phyloP scores from a whole-genome alignment of 306 rosid genomes.

The Cucurbita pepo region DNA sequence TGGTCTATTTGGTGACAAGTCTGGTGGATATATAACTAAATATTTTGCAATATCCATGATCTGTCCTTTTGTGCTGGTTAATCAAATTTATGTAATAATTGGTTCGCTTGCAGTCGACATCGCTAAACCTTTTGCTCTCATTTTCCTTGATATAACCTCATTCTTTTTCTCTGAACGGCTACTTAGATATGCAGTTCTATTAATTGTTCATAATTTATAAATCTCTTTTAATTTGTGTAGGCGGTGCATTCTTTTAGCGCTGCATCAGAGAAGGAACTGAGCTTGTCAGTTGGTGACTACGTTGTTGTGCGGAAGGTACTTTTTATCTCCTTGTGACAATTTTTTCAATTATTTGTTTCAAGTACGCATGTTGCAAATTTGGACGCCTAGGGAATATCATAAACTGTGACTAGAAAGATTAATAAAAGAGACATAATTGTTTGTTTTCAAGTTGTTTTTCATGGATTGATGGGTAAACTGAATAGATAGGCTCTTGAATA shows the following conservation, averaged over 20 bases:
- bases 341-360: not conserved
- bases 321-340: slow-evolving; percentile 7
- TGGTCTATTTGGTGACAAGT: not conserved
- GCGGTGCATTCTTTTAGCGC: slow-evolving; percentile 59
- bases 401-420: not conserved
- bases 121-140: not conserved
- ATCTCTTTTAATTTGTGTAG: slow-evolving; percentile 25
- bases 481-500: not conserved
- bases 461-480: not conserved
- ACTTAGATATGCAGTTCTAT: not conserved
- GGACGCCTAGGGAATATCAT: not conserved
- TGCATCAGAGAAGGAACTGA: slow-evolving; percentile 71
- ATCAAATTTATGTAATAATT: not conserved
- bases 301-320: slow-evolving; percentile 84
- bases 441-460: too few species aligned
- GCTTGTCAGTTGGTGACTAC: slow-evolving; percentile 76
- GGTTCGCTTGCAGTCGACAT: not conserved
- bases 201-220: not conserved
- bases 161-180: not conserved
- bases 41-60: not conserved
- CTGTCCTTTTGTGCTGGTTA: not conserved
- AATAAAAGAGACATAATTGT: not conserved
- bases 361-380: not conserved
- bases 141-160: not conserved
- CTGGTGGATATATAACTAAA: not conserved